A percentile compares a stretch with the other conserved stretches of the same genome.
phyloP scores from a whole-genome alignment of 139 green algal genomes.

The Tetraselmis striata region DNA sequence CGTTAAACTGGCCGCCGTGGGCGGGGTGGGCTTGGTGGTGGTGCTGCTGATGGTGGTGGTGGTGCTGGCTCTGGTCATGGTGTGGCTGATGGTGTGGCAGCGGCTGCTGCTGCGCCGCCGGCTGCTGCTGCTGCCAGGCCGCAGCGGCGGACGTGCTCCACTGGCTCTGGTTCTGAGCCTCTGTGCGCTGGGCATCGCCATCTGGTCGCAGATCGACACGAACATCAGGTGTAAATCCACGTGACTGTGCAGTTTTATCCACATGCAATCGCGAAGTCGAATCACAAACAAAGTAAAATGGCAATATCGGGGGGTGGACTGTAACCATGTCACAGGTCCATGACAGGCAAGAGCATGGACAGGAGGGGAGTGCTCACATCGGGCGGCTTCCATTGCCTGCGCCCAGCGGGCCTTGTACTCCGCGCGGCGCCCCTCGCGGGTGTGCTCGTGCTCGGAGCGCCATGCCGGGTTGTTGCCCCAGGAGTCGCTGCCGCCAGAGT shows the following conservation, averaged over 20 bases:
- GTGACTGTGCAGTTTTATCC: no score
- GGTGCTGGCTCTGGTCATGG: neutral
- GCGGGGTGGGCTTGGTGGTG: neutral
- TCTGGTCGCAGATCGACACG: no score
- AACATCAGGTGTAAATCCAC: no score
- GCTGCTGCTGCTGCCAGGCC: neutral
- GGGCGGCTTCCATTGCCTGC: neutral
- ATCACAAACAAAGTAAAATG: no score
- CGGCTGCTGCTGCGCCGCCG: neutral
- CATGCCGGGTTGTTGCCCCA: neutral
- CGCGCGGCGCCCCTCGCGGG: neutral
- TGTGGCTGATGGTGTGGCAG: neutral
- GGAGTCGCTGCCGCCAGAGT: neutral
- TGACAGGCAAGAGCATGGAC: no score
- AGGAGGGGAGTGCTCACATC: neutral
- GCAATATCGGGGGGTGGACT: no score
- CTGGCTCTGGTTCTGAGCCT: no score
- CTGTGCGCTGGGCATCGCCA: no score
- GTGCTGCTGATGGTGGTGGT: neutral
- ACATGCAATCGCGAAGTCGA: no score
- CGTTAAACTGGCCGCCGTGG: no score
- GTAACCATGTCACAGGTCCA: no score
- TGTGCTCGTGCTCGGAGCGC: neutral
- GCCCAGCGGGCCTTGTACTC: neutral
- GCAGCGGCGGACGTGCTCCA: no score